Percentiles rank a stretch among this genome's conserved stretches.
These are phyloP conservation scores for Penicillium sp. DNA, from an alignment of 2,329 filamentous ascomycete genomes.

Conservation along the genomic window DNA sequence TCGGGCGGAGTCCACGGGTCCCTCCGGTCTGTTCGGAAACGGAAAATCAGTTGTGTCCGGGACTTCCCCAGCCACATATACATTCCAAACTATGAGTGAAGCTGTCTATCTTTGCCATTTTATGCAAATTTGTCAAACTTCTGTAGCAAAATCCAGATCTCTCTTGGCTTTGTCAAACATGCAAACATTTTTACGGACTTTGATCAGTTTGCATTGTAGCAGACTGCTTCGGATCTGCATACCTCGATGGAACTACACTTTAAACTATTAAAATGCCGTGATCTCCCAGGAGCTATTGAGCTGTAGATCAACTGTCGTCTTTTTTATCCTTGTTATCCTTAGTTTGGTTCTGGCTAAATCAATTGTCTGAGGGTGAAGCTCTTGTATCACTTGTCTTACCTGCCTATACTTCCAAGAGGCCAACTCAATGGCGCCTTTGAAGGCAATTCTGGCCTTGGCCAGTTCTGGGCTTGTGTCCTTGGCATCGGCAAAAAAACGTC, in stretches of 20 bases:
- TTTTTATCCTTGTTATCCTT: not conserved
- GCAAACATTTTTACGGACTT: constrained; percentile 9
- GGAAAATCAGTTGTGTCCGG: not conserved
- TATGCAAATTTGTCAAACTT: constrained; percentile 1
- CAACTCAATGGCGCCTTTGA: constrained; percentile 15
- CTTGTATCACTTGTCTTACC: not conserved
- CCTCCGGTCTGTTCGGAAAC: not conserved
- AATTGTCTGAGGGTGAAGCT: not conserved
- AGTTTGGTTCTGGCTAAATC: not conserved
- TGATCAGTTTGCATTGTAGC: not conserved
- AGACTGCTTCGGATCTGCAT: not conserved
- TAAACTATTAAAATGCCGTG: constrained; percentile 2
- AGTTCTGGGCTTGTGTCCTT: constrained; percentile 9
- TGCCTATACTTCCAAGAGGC: not conserved
- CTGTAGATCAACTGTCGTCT: not conserved
- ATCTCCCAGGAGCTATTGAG: not conserved
- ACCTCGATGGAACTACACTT: not conserved
- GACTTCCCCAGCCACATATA: constrained; percentile 1
- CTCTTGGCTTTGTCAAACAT: constrained; percentile 7
- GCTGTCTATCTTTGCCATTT: not conserved
- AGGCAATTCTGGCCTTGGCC: constrained; percentile 9
- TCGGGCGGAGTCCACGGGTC: not conserved
- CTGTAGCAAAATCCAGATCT: not conserved
- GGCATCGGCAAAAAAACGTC: constrained; percentile 17
- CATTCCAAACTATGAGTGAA: not conserved